Evolutionary conservation across 805 yeast species (phyloP).

Genomic region (Clavispora phyllophila): DNA sequence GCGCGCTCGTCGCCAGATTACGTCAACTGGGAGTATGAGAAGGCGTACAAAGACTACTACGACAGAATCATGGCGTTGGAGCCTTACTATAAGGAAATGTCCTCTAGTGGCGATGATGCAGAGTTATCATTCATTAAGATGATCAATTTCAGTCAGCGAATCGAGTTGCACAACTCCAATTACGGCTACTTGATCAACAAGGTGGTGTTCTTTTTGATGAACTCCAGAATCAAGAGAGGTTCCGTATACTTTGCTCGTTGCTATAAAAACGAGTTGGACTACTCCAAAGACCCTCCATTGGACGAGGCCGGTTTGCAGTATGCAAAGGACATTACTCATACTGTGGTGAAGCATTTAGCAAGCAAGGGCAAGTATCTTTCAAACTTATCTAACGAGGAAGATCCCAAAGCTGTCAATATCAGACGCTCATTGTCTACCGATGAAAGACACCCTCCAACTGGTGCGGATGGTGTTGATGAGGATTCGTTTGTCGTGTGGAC

Average conservation of each 20-base stretch:
- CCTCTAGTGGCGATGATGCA: slow-evolving; percentile 39
- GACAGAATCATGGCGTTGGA: slow-evolving; percentile 64
- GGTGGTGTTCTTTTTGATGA: slow-evolving; percentile 89
- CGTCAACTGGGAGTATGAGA: slow-evolving; percentile 62
- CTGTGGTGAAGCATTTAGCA: slow-evolving; percentile 42
- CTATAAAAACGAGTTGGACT: slow-evolving; percentile 50
- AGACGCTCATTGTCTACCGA: slow-evolving; percentile 25
- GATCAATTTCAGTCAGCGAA: slow-evolving; percentile 83
- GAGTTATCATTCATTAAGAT: slow-evolving; percentile 71
- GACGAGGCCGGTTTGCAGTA: slow-evolving; percentile 69
- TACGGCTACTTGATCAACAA: slow-evolving; percentile 87
- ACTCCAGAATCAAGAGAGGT: slow-evolving; percentile 80
- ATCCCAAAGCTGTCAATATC: slow-evolving; percentile 2
- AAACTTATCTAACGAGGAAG: neutral
- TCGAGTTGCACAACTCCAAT: slow-evolving; percentile 74
- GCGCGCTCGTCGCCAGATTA: slow-evolving; percentile 90
- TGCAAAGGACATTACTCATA: slow-evolving; percentile 57
- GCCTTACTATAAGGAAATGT: slow-evolving; percentile 69
- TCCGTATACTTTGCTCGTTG: slow-evolving; percentile 91
- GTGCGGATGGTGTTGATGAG: slow-evolving; percentile 53
- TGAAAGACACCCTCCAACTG: slow-evolving; percentile 40
- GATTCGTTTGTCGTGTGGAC: slow-evolving; percentile 88
- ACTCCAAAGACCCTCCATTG: slow-evolving; percentile 75
- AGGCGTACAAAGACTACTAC: slow-evolving; percentile 74
- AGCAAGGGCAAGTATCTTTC: slow-evolving; percentile 28